Base-by-base conservation (phyloP, 345 rosid species). In the Brassica juncea region DNA sequence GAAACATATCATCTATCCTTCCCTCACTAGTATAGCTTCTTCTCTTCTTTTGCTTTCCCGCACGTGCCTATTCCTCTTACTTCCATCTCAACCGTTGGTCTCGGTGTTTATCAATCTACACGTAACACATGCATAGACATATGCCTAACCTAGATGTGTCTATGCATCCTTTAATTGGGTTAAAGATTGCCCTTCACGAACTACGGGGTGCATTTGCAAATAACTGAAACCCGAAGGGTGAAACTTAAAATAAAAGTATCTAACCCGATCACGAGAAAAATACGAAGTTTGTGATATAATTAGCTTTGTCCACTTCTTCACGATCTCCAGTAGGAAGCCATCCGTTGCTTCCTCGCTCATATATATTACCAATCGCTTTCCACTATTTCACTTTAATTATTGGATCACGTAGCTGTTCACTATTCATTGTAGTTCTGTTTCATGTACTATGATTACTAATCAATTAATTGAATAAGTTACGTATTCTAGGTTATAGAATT, bases 121-220 rank as follows among this genome's bases (percentile, higher is more conserved):
- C 19, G 71, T 55, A 71, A 27, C 66, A 71, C 42, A 34, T 55
- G 72, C 76, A 71, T 71, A 55, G 59, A 77, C 66, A 71, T 77
- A n/a, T 71, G 81, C 81, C 81, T 71, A 78, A 78, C 81, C 81
- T 65, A 70, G 64, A 62, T 62, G 2, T 44, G 5, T 52, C 32
- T 77, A 70, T 15, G 57, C 60, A 27, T 60, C 64, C 15, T 25
- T 57, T 21, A 57, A 28, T 28, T 28, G 31, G 31, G 31, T 28
- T 28, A 28, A 28, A 28, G 31, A 28, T 0, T 4, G 4, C 31
- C 31, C 31, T 28, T 28, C 31, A 0, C 31, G 31, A 28, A 28
- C 31, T 28, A 42, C 49, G 3, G 52, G 5, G 52, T 12, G 5
- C 2, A 14, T 49, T 49, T 49, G 3, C 1, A 21, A 44, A 25